Percentiles rank a stretch among this genome's conserved stretches.
Conservation (phyloP, 176 grass and related monocot species). For the Zea luxurians region DNA sequence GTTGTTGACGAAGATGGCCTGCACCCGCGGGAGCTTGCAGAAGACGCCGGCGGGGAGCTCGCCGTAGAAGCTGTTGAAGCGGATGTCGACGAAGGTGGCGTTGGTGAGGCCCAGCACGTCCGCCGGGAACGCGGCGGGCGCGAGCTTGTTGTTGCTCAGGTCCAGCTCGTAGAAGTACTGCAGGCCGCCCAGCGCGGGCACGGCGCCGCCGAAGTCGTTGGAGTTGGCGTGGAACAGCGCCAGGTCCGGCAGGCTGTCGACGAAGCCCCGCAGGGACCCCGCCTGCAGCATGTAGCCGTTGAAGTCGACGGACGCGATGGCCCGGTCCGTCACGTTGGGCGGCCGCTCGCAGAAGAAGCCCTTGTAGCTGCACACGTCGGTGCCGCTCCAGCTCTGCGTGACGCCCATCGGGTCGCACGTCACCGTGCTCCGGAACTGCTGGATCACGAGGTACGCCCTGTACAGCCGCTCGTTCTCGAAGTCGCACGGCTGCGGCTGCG, state of each 20-base stretch:
- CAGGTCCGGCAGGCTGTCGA: slow-evolving; percentile 59
- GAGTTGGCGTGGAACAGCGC: slow-evolving; percentile 96
- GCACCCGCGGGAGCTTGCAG: slow-evolving; percentile 42
- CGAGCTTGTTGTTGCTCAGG: slow-evolving; percentile 82
- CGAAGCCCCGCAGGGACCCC: slow-evolving; percentile 24
- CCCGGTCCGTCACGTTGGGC: slow-evolving; percentile 18
- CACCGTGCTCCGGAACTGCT: slow-evolving; percentile 51
- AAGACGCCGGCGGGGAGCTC: slow-evolving; percentile 52
- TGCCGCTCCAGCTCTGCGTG: slow-evolving; percentile 42
- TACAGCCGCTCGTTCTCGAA: slow-evolving; percentile 70
- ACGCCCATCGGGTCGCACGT: slow-evolving; percentile 57
- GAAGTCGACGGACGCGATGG: slow-evolving; percentile 89
- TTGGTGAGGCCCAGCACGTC: slow-evolving; percentile 51
- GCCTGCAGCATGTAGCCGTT: slow-evolving; percentile 50
- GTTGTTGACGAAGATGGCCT: slow-evolving; percentile 96
- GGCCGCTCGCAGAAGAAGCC: slow-evolving; percentile 76
- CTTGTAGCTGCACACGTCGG: slow-evolving; percentile 51
- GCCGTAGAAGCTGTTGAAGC: slow-evolving; percentile 62
- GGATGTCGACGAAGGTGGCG: slow-evolving; percentile 83
- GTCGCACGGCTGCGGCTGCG: slow-evolving; percentile 37
- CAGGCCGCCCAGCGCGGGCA: slow-evolving; percentile 39
- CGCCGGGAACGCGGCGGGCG: slow-evolving; percentile 40
- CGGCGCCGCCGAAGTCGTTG: slow-evolving; percentile 55
- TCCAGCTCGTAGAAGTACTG: slow-evolving; percentile 92
- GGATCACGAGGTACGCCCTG: slow-evolving; percentile 68